Evolutionary conservation across 139 green algal genomes (phyloP), one percentile per base, ranked within the genome.

Genomic region (Chlorella vulgaris): DNA sequence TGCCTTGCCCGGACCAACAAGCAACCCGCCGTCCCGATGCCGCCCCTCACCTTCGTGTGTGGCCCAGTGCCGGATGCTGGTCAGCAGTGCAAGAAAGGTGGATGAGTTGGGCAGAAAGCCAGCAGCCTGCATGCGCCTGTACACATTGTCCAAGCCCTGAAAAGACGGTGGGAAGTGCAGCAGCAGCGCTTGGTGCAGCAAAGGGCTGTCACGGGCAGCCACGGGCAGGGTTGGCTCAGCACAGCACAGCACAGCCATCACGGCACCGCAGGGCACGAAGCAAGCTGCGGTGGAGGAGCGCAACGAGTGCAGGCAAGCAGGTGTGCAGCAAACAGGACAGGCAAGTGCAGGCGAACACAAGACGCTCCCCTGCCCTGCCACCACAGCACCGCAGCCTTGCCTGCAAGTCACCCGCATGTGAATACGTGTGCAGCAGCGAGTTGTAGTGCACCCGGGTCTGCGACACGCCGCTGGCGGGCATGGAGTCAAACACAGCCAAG

Each of bases 401-500:
- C 74, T 80, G 55, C 58, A 71, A 38, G 58, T 80, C 74, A 0
- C 55, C 58, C 2, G 38, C 74, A 2, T 2, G 5, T 1, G 58
- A 51, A 24, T 55, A 53, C 2, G 50, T 60, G 3, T 51, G 38
- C 24, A 79, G 73, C 53, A 68, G 53, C 51, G 58, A 26, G 35
- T 79, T 67, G 73, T 79, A 26, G 35, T 58, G 73, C 73, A 67
- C n/a, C n/a, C 58, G 38, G 38, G 38, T 42, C 8, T 31, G 58
- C n/a, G 8, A 15, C 58, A 61, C 74, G 7, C 74, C 74, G 4
- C 39, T 58, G 0, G 58, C 38, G 0, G 55, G 28, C 55, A 80
- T 60, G 38, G 1, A 39, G 10, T 70, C 74, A 60, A 80, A 61
- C 13, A 19, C 58, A 0, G 28, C 53, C 19, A 60, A 58, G 10